Conservation (phyloP, 371 early-diverging fungal species). For the Zychaea mexicana region DNA sequence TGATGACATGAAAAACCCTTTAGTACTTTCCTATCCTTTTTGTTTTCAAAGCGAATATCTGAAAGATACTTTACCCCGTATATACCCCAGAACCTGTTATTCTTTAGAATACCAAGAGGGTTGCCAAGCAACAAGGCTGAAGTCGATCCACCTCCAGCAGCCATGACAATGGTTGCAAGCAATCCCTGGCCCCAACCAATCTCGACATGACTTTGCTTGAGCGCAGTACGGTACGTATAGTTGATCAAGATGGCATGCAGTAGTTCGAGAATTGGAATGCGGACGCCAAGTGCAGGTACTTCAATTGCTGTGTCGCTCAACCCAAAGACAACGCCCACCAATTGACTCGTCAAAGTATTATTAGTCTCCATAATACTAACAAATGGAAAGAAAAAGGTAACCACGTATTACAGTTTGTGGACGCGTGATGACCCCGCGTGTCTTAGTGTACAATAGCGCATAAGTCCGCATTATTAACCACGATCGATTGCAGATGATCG, state of each 20-base stretch:
- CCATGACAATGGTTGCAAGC: conserved; percentile 57
- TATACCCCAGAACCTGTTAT: conserved; percentile 42
- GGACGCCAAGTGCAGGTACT: conserved; percentile 26
- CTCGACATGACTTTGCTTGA: conserved; percentile 43
- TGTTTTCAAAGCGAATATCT: background rate
- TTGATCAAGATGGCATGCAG: conserved; percentile 57
- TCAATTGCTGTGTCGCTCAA: conserved; percentile 26
- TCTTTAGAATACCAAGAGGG: conserved; percentile 42
- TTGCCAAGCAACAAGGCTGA: conserved; percentile 43
- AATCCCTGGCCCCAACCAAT: conserved; percentile 58
- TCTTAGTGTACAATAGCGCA: too few relatives aligned
- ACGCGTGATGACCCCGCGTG: background rate
- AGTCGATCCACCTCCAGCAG: conserved; percentile 59
- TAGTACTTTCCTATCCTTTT: too few relatives aligned
- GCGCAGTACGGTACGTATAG: conserved; percentile 54
- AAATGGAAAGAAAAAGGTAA: background rate
- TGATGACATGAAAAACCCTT: background rate
- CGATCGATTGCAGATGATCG: too few relatives aligned
- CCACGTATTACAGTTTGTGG: background rate
- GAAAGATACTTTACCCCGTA: conserved; percentile 40
- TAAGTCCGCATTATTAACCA: too few relatives aligned
- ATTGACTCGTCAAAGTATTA: conserved; percentile 25
- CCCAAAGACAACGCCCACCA: conserved; percentile 32
- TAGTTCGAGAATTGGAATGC: conserved; percentile 48
- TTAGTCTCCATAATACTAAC: background rate